These are phyloP conservation scores for Candida suzukii DNA, from an alignment of 805 yeast genomes.

Conservation along the genomic window DNA sequence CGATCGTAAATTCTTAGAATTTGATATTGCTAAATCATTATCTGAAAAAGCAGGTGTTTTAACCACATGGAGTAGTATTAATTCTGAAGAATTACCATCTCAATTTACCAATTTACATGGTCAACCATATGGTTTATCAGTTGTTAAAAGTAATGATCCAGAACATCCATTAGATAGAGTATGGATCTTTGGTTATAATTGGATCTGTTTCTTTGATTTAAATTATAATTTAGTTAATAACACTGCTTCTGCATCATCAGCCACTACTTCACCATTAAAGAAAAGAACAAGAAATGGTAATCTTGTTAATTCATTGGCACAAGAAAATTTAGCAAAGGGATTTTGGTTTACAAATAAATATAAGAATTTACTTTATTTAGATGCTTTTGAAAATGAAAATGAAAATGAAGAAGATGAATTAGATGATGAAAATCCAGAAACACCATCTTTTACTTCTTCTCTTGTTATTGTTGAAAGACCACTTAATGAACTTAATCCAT, in stretches of 20 bases:
- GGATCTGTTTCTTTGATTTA: conserved; percentile 74
- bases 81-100: conserved; percentile 68
- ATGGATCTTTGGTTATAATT: conserved; percentile 86
- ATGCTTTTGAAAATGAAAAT: conserved; percentile 30
- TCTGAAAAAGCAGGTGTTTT: conserved; percentile 26
- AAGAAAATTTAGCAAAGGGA: conserved; percentile 25
- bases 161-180: conserved; percentile 30
- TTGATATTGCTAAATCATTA: conserved; percentile 33
- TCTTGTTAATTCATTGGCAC: conserved; percentile 4
- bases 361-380: conserved; percentile 62
- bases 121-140: conserved; percentile 67
- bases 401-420: background rate
- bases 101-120: conserved; percentile 52
- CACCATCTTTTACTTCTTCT: conserved; percentile 20
- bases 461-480: conserved; percentile 71
- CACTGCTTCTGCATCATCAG: conserved; percentile 32
- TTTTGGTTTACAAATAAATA: conserved; percentile 77
- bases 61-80: conserved; percentile 75
- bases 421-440: background rate
- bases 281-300: conserved; percentile 27
- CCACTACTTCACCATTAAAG: conserved; percentile 21
- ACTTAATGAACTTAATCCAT: conserved; percentile 39
- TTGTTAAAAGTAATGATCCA: conserved; percentile 10
- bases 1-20: conserved; percentile 72
- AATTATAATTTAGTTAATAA: conserved; percentile 32